phyloP scores from a whole-genome alignment of 257 asterid genomes.

The Linderniella brevidens region DNA sequence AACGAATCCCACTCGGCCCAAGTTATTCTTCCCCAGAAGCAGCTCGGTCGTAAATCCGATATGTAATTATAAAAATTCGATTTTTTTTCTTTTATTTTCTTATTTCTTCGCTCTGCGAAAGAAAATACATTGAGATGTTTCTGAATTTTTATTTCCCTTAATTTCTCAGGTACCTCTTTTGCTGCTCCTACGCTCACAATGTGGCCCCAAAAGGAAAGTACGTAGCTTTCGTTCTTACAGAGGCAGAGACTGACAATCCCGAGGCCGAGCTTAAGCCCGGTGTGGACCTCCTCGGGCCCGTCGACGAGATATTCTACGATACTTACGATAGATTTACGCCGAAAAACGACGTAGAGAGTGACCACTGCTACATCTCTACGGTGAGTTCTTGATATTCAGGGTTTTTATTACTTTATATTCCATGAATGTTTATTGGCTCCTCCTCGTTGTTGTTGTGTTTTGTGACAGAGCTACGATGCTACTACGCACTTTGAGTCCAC shows the following conservation, averaged over 20 bases:
- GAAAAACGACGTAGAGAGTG: slow-evolving; percentile 29
- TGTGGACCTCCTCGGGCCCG: slow-evolving; percentile 73
- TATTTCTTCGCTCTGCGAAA: neutral
- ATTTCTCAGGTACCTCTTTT: slow-evolving; percentile 69
- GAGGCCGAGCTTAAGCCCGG: slow-evolving; percentile 89
- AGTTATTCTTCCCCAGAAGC: slow-evolving; percentile 96
- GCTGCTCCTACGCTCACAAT: slow-evolving; percentile 88
- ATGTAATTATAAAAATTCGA: slow-evolving; percentile 25
- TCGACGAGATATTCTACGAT: slow-evolving; percentile 84
- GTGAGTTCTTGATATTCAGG: slow-evolving; percentile 14
- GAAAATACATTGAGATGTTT: neutral
- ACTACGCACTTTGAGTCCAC: slow-evolving; percentile 87
- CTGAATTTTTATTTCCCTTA: neutral
- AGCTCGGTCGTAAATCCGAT: slow-evolving; percentile 93
- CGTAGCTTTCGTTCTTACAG: slow-evolving; percentile 73
- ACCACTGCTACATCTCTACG: slow-evolving; percentile 54
- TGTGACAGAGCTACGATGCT: slow-evolving; percentile 65
- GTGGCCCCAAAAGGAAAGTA: slow-evolving; percentile 90
- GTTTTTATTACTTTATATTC: neutral
- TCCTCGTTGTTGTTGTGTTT: neutral
- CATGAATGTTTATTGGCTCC: neutral
- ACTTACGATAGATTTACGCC: slow-evolving; percentile 75
- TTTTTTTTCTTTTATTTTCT: too few species aligned
- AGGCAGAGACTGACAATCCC: slow-evolving; percentile 82
- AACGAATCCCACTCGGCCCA: slow-evolving; percentile 90